phyloP scores from a whole-genome alignment of 441 rosid species.

The Cnidoscolus chayamansa region DNA sequence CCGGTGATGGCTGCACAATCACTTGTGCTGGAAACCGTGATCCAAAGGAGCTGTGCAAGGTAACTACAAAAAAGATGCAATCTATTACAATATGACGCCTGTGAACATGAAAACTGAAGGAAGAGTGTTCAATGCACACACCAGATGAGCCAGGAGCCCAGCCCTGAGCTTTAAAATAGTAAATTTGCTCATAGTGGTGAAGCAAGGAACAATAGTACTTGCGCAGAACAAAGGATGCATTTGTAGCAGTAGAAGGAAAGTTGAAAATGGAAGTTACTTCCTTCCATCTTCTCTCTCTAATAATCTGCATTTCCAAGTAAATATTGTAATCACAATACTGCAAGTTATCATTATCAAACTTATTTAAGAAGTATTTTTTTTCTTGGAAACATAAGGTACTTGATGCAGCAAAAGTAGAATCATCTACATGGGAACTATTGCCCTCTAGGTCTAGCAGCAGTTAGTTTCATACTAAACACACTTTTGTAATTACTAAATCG shows the following conservation, averaged over 20 bases:
- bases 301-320: slow-evolving; percentile 48
- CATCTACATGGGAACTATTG: background rate
- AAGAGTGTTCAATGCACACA: slow-evolving; percentile 19
- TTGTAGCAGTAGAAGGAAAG: slow-evolving; percentile 96
- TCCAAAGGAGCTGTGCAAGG: slow-evolving; percentile 37
- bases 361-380: background rate
- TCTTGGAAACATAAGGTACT: background rate
- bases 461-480: background rate
- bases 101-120: too few relatives aligned
- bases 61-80: slow-evolving; percentile 32
- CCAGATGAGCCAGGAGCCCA: slow-evolving; percentile 52
- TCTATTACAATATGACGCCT: background rate
- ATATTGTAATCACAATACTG: slow-evolving; percentile 4
- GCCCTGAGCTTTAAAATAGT: slow-evolving; percentile 56
- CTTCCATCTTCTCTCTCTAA: slow-evolving; percentile 87
- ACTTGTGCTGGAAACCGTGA: slow-evolving; percentile 39
- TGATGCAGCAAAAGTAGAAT: background rate
- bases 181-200: slow-evolving; percentile 68
- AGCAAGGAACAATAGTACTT: slow-evolving; percentile 86
- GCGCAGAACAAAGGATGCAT: slow-evolving; percentile 89
- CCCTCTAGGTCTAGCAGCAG: background rate
- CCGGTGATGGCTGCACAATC: slow-evolving; percentile 43
- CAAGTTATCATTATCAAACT: background rate
- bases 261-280: slow-evolving; percentile 89
- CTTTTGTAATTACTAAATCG: background rate